Base-by-base conservation (phyloP, 768 basidiomycete genomes). In the Boletus speciosus region DNA sequence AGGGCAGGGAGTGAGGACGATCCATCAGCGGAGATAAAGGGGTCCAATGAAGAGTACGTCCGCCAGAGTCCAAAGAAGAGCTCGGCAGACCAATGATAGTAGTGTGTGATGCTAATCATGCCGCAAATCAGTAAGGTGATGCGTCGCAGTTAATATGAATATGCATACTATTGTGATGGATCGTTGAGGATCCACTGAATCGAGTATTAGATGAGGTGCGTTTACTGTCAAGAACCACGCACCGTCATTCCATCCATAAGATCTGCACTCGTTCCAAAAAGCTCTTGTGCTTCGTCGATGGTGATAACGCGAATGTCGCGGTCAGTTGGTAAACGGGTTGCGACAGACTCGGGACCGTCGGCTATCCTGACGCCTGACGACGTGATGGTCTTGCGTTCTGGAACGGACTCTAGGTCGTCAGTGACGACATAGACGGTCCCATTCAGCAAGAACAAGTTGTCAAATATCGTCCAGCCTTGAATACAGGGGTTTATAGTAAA, bases 41-140 rank as follows among this genome's bases (percentile, higher is more conserved):
- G 80, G 66, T 94, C 92, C 10, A 96, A 75, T 3, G 90, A 84
- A 34, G 91, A 81, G 68, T 95, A 96, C 0, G 93, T 85, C 8
- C 92, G 81, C 94, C 94, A 96, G 61, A 95, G 81, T 37, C 94
- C 94, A 59, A 92, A 91, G 74, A 90, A 87, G 19, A 94, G 81
- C 66, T 98, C 94, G 4, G 94, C 93, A 31, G 88, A 83, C 83
- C 90, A 94, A 65, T 98, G 93, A 67, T 93, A 96, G 67, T 95
- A 96, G 70, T 96, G 93, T 1, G 88, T 89, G 52, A 96, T 80
- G 72, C 90, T 92, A 44, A 27, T 7, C 27, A 51, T 5, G 14
- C 1, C 25, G 0, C 9, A 3, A 45, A 7, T 59, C 15, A 56
- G 37, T 11, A 14, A 41, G 10, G 40, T 11, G 1, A 8, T 6